Evolutionary conservation across 2,329 filamentous ascomycete species (phyloP).

Genomic region (Colletotrichum lindemuthianum): DNA sequence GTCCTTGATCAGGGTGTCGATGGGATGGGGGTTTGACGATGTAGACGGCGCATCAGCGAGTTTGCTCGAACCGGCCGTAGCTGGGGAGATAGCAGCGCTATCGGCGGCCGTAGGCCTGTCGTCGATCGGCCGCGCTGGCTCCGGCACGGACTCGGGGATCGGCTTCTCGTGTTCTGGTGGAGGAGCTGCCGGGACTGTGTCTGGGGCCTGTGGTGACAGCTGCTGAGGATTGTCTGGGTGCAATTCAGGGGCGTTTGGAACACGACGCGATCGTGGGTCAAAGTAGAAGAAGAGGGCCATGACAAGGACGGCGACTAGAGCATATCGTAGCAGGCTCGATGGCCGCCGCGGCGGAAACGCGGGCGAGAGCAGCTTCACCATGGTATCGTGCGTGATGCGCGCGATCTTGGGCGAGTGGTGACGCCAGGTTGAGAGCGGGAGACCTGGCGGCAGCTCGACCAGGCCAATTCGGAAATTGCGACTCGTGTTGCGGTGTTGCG

Average conservation of each 20-base stretch:
- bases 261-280: slow-evolving; percentile 31
- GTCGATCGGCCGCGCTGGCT: slow-evolving; percentile 7
- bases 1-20: slow-evolving; percentile 54
- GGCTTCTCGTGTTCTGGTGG: slow-evolving; percentile 25
- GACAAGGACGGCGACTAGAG: slow-evolving; percentile 70
- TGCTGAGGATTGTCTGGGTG: slow-evolving; percentile 19
- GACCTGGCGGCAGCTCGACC: slow-evolving; percentile 32
- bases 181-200: slow-evolving; percentile 29
- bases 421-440: not conserved
- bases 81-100: not conserved
- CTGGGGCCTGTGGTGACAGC: slow-evolving; percentile 35
- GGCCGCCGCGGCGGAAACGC: slow-evolving; percentile 55
- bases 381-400: slow-evolving; percentile 2
- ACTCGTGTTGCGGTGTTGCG: not conserved
- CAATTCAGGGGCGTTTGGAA: slow-evolving; percentile 13
- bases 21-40: slow-evolving; percentile 49
- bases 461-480: slow-evolving; percentile 20
- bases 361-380: slow-evolving; percentile 47
- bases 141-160: slow-evolving; percentile 22
- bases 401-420: not conserved
- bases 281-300: slow-evolving; percentile 46
- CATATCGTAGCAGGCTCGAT: slow-evolving; percentile 67
- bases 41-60: slow-evolving; percentile 32
- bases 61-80: slow-evolving; percentile 2
- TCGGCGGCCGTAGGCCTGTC: slow-evolving; percentile 4